Percentiles rank a stretch among this genome's conserved stretches.
These are phyloP conservation scores for Karstenula rhodostoma DNA, from an alignment of 2,329 filamentous ascomycete species.

Conservation along the genomic window DNA sequence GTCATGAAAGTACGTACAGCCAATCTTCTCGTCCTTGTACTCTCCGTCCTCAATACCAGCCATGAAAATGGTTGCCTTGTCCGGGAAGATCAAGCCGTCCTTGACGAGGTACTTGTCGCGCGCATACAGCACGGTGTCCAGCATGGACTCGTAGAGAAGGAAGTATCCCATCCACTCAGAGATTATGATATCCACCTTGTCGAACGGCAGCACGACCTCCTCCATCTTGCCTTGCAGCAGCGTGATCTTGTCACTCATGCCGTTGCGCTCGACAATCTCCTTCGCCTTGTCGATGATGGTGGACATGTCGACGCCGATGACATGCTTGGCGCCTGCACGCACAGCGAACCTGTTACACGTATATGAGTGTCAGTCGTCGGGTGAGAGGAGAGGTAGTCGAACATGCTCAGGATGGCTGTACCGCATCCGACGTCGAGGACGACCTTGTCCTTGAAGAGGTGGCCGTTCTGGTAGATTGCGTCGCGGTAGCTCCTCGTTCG, in stretches of 20 bases:
- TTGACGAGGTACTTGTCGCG: conserved; percentile 88
- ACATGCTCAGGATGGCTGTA: conserved; percentile 99
- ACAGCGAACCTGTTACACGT: conserved; percentile 81
- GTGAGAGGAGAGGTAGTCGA: conserved; percentile 47
- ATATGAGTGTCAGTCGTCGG: conserved; percentile 31
- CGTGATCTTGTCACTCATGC: conserved; percentile 94
- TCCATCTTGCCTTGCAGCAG: conserved; percentile 99
- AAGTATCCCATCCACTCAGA: conserved; percentile 99
- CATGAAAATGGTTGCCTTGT: conserved; percentile 97
- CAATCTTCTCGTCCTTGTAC: conserved; percentile 99
- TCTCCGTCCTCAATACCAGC: conserved; percentile 98
- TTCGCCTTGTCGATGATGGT: conserved; percentile 98
- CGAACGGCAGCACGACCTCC: conserved; percentile 90
- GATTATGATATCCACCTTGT: conserved; percentile 98
- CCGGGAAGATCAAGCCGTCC: conserved; percentile 94
- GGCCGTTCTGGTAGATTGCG: conserved; percentile 95
- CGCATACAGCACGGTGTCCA: conserved; percentile 97
- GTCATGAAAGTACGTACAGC: conserved; percentile 66
- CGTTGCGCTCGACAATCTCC: conserved; percentile 92
- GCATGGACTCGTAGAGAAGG: conserved; percentile 97
- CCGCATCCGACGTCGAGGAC: conserved; percentile 98
- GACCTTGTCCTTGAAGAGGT: conserved; percentile 89
- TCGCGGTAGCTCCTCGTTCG: conserved; percentile 97
- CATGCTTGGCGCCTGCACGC: conserved; percentile 95
- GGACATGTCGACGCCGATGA: conserved; percentile 99